Base-by-base conservation (phyloP, 768 basidiomycete species). In the Leccinum subgranulosum region DNA sequence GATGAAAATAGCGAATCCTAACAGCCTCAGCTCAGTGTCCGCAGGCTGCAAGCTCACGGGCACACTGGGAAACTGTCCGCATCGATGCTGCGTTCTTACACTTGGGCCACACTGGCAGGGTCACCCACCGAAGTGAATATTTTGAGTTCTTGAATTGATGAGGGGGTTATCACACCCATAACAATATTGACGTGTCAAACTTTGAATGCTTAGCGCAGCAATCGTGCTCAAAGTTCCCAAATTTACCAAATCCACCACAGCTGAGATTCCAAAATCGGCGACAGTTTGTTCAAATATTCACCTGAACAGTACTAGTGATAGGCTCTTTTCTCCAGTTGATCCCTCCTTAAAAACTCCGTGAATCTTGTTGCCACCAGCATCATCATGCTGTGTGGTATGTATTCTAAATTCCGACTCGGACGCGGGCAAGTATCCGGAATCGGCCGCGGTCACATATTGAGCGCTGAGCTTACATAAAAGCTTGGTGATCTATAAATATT, bases 291-390 rank as follows among this genome's bases (percentile, higher is more conserved):
- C 39, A 41, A n/a, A 21, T 43, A 43, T 43, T 43, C 19, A 43
- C 41, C 19, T 11, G 41, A 41, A 11, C 9, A 41, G 10, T n/a
- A n/a, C n/a, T n/a, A n/a, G n/a, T n/a, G 39, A 12, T 31, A 23
- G 3, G 10, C 19, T 43, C 19, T 41, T 6, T 21, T 43, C 41
- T 43, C 41, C 25, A 25, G 6, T 17, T 12, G 15, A 41, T 6
- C 21, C 6, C 7, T 28, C 12, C 23, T n/a, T 19, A 3, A 33
- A 7, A 27, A 27, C 12, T 15, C 6, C 15, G 19, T 47, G 47
- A 50, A 29, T 59, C 57, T 59, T 50, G 48, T 59, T 29, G 56
- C 25, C 57, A 58, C 57, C 41, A 23, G n/a, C 23, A 23, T 23
- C 56, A 43, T 47, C 56, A 43, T 49, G 23, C 34, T 39, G 46